These are phyloP conservation scores for Rhizophagus sp. DNA, from an alignment of 192 early-diverging fungal species.

Conservation along the genomic window DNA sequence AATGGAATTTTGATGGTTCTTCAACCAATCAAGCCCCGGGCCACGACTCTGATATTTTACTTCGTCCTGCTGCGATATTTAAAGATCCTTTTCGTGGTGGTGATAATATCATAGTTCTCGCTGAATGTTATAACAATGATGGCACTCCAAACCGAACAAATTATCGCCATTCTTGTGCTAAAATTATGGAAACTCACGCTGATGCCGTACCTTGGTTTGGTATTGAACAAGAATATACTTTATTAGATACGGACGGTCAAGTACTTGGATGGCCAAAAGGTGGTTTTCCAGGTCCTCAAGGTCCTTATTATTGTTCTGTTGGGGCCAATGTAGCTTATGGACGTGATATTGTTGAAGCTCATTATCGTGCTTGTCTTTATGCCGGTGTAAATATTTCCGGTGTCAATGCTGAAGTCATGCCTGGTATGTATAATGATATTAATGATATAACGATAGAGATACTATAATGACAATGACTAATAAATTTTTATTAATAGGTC, in stretches of 20 bases:
- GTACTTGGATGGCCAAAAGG: constrained; percentile 59
- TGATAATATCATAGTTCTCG: constrained; percentile 55
- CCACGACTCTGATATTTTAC: constrained; percentile 54
- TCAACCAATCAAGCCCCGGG: constrained; percentile 57
- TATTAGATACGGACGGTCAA: constrained; percentile 47
- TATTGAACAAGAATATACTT: constrained; percentile 60
- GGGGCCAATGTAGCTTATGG: constrained; percentile 54
- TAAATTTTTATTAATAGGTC: constrained; percentile 19
- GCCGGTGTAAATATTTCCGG: constrained; percentile 57
- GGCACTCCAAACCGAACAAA: constrained; percentile 57
- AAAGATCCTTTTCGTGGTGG: constrained; percentile 56
- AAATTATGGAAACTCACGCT: constrained; percentile 44
- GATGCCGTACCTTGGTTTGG: constrained; percentile 55
- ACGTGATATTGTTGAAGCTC: constrained; percentile 60
- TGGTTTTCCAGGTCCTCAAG: constrained; percentile 58
- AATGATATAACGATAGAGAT: too few species aligned
- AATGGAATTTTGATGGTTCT: constrained; percentile 61
- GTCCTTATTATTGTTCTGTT: constrained; percentile 59
- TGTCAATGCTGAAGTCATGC: constrained; percentile 58
- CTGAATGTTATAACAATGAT: constrained; percentile 55
- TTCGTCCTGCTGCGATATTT: constrained; percentile 49
- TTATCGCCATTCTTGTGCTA: constrained; percentile 41
- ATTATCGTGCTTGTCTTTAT: constrained; percentile 58
- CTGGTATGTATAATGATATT: constrained; percentile 21
- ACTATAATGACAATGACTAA: too few species aligned